Percentiles rank a stretch among this genome's conserved stretches.
phyloP scores from a whole-genome alignment of 148 eudicot genomes.

The Amaranthus hypochondriacus region DNA sequence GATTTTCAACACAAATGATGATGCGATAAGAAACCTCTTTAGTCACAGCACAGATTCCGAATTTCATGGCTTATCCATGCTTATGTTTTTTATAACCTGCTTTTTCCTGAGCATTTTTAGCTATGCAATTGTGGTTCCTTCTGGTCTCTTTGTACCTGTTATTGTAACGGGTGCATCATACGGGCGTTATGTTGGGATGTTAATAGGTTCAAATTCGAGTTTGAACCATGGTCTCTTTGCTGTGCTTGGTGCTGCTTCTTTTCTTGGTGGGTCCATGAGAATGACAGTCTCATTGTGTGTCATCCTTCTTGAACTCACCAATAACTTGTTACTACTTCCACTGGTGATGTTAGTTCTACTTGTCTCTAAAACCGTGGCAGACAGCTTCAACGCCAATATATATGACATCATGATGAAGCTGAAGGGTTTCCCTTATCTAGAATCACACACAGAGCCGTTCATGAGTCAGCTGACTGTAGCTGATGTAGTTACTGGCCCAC shows the following conservation, averaged over 20 bases:
- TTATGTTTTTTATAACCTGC: slow-evolving; percentile 65
- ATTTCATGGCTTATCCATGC: slow-evolving; percentile 61
- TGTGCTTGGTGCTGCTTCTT: slow-evolving; percentile 80
- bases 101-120: slow-evolving; percentile 75
- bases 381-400: slow-evolving; percentile 64
- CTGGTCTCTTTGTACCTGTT: slow-evolving; percentile 88
- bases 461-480: slow-evolving; percentile 84
- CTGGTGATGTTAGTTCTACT: slow-evolving; percentile 82
- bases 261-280: slow-evolving; percentile 96
- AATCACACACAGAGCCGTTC: slow-evolving; percentile 82
- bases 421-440: slow-evolving; percentile 88
- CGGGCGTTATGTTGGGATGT: slow-evolving; percentile 80
- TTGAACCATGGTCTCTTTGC: slow-evolving; percentile 90
- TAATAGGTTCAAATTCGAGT: slow-evolving; percentile 59
- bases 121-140: slow-evolving; percentile 77
- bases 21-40: slow-evolving; percentile 85
- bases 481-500: slow-evolving; percentile 81
- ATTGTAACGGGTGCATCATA: slow-evolving; percentile 84
- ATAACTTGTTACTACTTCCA: slow-evolving; percentile 70
- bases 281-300: slow-evolving; percentile 89
- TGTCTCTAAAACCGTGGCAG: slow-evolving; percentile 84
- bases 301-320: slow-evolving; percentile 77
- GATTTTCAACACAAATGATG: slow-evolving; percentile 89
- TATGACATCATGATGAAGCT: slow-evolving; percentile 67
- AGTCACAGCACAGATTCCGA: slow-evolving; percentile 71